Conservation (phyloP, 1,139 yeast genomes). For the Sugiyamaella japonica region DNA sequence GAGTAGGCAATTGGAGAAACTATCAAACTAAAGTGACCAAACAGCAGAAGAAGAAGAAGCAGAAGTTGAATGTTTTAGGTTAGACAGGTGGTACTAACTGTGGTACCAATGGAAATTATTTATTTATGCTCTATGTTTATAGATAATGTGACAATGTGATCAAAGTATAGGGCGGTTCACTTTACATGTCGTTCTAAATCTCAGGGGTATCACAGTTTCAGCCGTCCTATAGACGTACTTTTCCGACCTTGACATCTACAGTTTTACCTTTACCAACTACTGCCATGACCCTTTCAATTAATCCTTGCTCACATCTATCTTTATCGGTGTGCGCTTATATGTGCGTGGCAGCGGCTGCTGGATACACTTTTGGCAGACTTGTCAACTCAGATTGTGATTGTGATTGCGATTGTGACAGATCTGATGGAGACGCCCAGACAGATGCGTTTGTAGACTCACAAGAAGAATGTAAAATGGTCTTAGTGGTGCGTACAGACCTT, state of each 20-base stretch:
- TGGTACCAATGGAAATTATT: neutral
- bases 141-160: neutral
- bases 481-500: conserved; percentile 83
- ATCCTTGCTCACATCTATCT: conserved; percentile 10
- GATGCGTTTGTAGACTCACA: conserved; percentile 47
- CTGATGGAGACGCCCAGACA: conserved; percentile 26
- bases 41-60: conserved; percentile 42
- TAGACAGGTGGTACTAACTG: conserved; percentile 1
- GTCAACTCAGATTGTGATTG: neutral
- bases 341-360: conserved; percentile 13
- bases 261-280: neutral
- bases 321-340: conserved; percentile 3
- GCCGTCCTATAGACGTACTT: neutral
- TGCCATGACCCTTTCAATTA: neutral
- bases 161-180: no score
- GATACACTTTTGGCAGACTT: conserved; percentile 9
- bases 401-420: conserved; percentile 5
- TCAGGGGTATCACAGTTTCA: no score
- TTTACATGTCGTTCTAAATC: no score
- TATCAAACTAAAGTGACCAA: conserved; percentile 50
- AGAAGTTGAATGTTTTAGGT: conserved; percentile 38
- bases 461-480: conserved; percentile 81
- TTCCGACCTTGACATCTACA: no score
- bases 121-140: neutral
- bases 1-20: conserved; percentile 64